Base-by-base conservation (phyloP, 1,139 yeast species). In the Magnusiomyces ingens region DNA sequence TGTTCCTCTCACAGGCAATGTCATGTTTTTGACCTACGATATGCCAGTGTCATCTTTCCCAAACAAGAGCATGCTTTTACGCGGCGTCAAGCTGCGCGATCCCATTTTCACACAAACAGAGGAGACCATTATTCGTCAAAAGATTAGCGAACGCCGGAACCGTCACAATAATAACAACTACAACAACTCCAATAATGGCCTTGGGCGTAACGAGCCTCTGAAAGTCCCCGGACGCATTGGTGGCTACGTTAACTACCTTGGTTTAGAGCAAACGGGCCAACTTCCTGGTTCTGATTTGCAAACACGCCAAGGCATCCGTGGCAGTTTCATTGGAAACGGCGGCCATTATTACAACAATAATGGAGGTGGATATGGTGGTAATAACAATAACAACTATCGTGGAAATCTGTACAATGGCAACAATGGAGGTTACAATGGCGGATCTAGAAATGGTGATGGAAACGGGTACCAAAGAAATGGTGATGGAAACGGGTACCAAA, bases 51-150 rank as follows among this genome's bases (percentile, higher is more conserved):
- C 60, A 49, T 47, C 56, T 37, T 63, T 60, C 8, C 59, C 57
- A 15, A 72, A 73, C 52, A 93, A 93, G 66, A 85, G 95, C 2
- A 86, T 93, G 87, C 73, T 93, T 26, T 70, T 93, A 57, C 86
- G 84, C 52, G 98, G 98, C 0, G 87, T 76, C 62, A 80, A 83
- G 56, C 77, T 89, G 1, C 83, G 82, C 56, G 71, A 71, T 19
- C 75, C 77, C 12, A 84, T 84, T 1, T 73, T 91, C 49, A 80
- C 81, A 5, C 60, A 57, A 40, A 52, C 52, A n/a, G 52, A 51
- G 19, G 56, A 52, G 19, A 22, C 36, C 19, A 38, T 46, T 6
- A 53, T 45, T 18, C 53, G 52, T 15, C 29, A 47, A 10, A 35
- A 38, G 17, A 48, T 41, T n/a, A 53, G 52, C 8, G 55, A 52